phyloP scores from a whole-genome alignment of 805 yeast species.

The Sugiyamaella smithiae region DNA sequence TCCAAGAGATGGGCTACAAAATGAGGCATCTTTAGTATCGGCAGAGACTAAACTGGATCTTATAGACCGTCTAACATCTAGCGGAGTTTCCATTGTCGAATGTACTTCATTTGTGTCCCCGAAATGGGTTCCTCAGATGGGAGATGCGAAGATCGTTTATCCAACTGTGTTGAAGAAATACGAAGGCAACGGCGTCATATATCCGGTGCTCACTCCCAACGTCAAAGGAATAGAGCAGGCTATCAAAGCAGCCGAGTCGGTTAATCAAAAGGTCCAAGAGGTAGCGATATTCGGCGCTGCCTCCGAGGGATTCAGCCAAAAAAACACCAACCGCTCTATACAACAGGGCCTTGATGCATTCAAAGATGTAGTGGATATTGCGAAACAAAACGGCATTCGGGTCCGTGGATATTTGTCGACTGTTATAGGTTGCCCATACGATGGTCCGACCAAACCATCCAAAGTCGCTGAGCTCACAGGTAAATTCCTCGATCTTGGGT shows the following conservation, averaged over 20 bases:
- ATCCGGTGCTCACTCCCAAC: slow-evolving; percentile 34
- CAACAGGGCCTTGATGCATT: slow-evolving; percentile 29
- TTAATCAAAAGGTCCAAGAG: slow-evolving; percentile 22
- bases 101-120: slow-evolving; percentile 35
- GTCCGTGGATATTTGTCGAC: slow-evolving; percentile 34
- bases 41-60: slow-evolving; percentile 30
- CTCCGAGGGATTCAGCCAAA: slow-evolving; percentile 32
- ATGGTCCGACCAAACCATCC: slow-evolving; percentile 31
- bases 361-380: slow-evolving; percentile 24
- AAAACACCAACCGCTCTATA: slow-evolving; percentile 32
- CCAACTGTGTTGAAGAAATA: slow-evolving; percentile 17
- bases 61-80: slow-evolving; percentile 25
- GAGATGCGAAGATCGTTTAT: slow-evolving; percentile 27
- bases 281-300: slow-evolving; percentile 34
- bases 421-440: slow-evolving; percentile 34
- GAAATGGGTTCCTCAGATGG: slow-evolving; percentile 38
- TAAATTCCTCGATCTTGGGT: slow-evolving; percentile 30
- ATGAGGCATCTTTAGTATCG: slow-evolving; percentile 28
- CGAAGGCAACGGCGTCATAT: slow-evolving; percentile 22
- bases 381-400: slow-evolving; percentile 23
- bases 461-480: slow-evolving; percentile 30
- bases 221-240: slow-evolving; percentile 31
- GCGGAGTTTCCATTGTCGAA: slow-evolving; percentile 30
- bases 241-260: slow-evolving; percentile 20
- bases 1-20: slow-evolving; percentile 36